phyloP scores from a whole-genome alignment of 2,329 filamentous ascomycete species.

The Endoconidiophora polonica region DNA sequence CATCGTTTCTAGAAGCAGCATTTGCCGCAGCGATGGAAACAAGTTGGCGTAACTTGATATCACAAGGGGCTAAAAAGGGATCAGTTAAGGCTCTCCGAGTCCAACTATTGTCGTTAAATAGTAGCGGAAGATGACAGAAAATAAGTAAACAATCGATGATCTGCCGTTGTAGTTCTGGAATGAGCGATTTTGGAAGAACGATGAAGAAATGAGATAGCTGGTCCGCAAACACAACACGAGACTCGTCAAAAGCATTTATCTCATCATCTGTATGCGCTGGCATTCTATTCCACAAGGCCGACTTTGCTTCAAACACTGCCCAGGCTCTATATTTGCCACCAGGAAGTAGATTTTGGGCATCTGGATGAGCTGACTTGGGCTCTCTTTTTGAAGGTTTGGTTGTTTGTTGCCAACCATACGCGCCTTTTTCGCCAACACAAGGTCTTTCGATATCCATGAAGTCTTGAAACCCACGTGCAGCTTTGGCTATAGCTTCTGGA shows the following conservation, averaged over 20 bases:
- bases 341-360: no score
- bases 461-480: constrained; percentile 18
- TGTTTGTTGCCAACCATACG: constrained; percentile 47
- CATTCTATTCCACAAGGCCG: constrained; percentile 30
- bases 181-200: constrained; percentile 25
- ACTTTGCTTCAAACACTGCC: constrained; percentile 36
- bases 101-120: constrained; percentile 11
- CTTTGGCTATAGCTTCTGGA: no score
- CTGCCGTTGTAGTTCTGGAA: constrained; percentile 23
- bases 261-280: constrained; percentile 65
- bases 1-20: neutral
- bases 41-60: no score
- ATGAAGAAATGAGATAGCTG: constrained; percentile 54
- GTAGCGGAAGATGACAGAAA: constrained; percentile 39
- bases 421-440: constrained; percentile 57
- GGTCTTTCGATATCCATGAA: constrained; percentile 82
- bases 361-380: constrained; percentile 7
- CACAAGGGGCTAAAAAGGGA: constrained; percentile 11
- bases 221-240: constrained; percentile 60
- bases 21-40: neutral
- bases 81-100: constrained; percentile 16
- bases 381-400: neutral
- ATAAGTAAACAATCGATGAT: constrained; percentile 55
- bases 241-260: constrained; percentile 62
- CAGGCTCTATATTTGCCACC: constrained; percentile 21